These are phyloP conservation scores for Curvularia lunata DNA, from an alignment of 2,329 filamentous ascomycete genomes.

Conservation along the genomic window DNA sequence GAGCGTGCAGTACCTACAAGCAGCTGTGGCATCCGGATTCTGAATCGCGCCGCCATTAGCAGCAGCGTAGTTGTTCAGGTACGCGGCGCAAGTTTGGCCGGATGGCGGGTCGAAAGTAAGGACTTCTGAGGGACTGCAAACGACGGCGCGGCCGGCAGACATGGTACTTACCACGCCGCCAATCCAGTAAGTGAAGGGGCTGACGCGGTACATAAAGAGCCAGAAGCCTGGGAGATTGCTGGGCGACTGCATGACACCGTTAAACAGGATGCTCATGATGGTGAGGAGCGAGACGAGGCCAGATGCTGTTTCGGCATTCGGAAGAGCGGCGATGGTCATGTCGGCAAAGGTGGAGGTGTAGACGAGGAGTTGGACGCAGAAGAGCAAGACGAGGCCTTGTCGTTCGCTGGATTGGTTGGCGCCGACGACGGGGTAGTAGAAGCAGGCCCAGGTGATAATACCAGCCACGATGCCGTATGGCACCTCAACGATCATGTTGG, in stretches of 20 bases:
- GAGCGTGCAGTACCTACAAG: slow-evolving; percentile 60
- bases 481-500: slow-evolving; percentile 74
- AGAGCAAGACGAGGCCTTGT: slow-evolving; percentile 65
- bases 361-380: slow-evolving; percentile 70
- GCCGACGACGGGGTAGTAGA: slow-evolving; percentile 65
- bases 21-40: slow-evolving; percentile 52
- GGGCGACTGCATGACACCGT: slow-evolving; percentile 67
- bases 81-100: slow-evolving; percentile 53
- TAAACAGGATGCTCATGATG: slow-evolving; percentile 53
- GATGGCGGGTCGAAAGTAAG: slow-evolving; percentile 50
- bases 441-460: slow-evolving; percentile 67
- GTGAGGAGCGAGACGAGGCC: slow-evolving; percentile 67
- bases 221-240: slow-evolving; percentile 71
- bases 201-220: slow-evolving; percentile 77
- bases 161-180: slow-evolving; percentile 49
- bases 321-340: slow-evolving; percentile 74
- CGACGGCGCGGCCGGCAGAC: slow-evolving; percentile 56
- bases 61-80: slow-evolving; percentile 53
- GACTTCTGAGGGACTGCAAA: slow-evolving; percentile 55
- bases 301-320: slow-evolving; percentile 71
- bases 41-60: slow-evolving; percentile 51
- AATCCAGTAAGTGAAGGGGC: slow-evolving; percentile 70
- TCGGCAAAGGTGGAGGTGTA: slow-evolving; percentile 76
- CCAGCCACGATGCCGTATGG: slow-evolving; percentile 69
- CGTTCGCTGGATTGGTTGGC: slow-evolving; percentile 56